These are phyloP conservation scores for Dendrostoma leiphaemia DNA, from an alignment of 2,329 filamentous ascomycete species.

Conservation along the genomic window DNA sequence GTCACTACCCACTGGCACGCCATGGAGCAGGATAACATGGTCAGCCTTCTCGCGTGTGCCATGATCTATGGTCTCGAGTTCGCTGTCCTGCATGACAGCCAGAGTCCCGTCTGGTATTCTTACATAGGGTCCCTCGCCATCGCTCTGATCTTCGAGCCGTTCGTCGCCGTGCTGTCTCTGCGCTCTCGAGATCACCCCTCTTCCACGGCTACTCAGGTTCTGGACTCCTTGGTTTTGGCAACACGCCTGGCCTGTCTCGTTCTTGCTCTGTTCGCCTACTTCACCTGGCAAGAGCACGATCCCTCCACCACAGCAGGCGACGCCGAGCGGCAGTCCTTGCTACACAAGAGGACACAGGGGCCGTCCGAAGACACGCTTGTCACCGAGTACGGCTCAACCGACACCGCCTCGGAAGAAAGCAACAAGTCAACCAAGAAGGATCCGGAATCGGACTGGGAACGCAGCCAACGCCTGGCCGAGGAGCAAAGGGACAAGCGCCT, in stretches of 20 bases:
- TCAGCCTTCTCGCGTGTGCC: conserved; percentile 60
- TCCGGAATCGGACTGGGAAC: conserved; percentile 55
- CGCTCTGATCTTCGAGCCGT: conserved; percentile 54
- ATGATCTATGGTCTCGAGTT: conserved; percentile 63
- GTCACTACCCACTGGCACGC: conserved; percentile 27
- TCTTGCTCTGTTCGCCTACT: conserved; percentile 33
- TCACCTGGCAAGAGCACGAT: conserved; percentile 23
- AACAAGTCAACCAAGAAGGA: conserved; percentile 29
- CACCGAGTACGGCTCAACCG: conserved; percentile 15
- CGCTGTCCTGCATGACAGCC: conserved; percentile 49
- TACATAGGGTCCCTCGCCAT: conserved; percentile 62
- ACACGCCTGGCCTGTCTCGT: conserved; percentile 33
- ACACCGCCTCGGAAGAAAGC: conserved; percentile 13
- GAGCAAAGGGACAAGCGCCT: conserved; percentile 66
- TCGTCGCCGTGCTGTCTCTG: conserved; percentile 32
- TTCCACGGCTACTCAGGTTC: conserved; percentile 19
- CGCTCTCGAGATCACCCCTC: conserved; percentile 12
- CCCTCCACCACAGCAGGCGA: conserved; percentile 36
- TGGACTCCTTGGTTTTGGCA: conserved; percentile 30
- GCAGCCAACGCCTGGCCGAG: conserved; percentile 49
- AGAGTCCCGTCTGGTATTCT: conserved; percentile 58
- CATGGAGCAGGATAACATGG: conserved; percentile 44
- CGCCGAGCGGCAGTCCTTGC: conserved; percentile 57
- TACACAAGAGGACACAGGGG: conserved; percentile 38
- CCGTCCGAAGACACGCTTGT: conserved; percentile 21